Base-by-base conservation (phyloP, 1,284 basidiomycete species). In the Cryptococcus floricola region DNA sequence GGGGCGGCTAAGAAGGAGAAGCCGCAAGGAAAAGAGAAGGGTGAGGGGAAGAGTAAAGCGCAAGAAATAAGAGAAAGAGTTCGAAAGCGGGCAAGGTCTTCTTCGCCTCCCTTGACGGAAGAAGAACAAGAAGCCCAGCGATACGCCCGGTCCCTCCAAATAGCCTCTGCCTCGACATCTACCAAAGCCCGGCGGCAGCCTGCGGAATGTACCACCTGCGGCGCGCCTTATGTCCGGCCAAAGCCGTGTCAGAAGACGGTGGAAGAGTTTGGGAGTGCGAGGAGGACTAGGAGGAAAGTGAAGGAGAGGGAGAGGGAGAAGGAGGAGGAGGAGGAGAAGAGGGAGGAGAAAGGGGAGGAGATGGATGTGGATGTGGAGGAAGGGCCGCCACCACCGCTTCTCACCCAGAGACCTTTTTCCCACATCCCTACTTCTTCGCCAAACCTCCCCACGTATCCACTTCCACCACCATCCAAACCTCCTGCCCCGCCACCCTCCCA, bases 401-500 rank as follows among this genome's bases (percentile, higher is more conserved):
- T 50, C 60, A 56, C n/a, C 66, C 73, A 12, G 51, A 57, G 4
- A 60, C 70, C 16, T 4, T 45, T 56, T 41, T 57, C 62, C 1
- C 66, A 73, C 52, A 70, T 77, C 42, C 56, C 66, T 7, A 56
- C 19, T 9, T 65, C 69, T 2, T 56, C 66, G n/a, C 70, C 71
- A 2, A 65, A 65, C n/a, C 60, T 69, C 13, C 68, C 72, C 2
- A 70, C 73, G 1, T 71, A 72, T 46, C 68, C 71, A 2, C 60
- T 59, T n/a, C 70, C 73, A 0, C 56, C 56, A 6, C 58, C 63
- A 5, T 54, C 54, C 4, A 45, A 50, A 49, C 41, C 14, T 25
- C 12, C 10, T 25, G 16, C 27, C 27, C 16, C 13, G 23, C 13
- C 43, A 19, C 9, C 48, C 48, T 38, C 31, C n/a, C 34, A 3